These are phyloP conservation scores for Aristolochia contorta DNA, from an alignment of 164 flowering plant species.

Conservation along the genomic window DNA sequence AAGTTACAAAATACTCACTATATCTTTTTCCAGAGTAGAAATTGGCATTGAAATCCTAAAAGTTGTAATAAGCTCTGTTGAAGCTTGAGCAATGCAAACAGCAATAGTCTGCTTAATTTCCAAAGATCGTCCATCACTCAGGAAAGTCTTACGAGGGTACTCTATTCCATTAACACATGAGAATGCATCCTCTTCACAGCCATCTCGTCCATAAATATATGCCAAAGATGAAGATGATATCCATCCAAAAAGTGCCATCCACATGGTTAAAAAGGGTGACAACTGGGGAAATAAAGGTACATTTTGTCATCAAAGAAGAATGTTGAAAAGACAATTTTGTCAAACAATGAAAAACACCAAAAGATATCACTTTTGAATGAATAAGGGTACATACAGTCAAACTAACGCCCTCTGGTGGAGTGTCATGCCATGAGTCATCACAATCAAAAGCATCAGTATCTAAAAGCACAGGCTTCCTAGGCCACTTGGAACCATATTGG, in stretches of 20 bases:
- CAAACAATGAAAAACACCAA: neutral
- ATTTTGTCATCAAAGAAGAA: neutral
- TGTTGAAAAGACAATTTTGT: neutral
- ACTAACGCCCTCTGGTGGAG: constrained; percentile 74
- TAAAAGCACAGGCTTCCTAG: constrained; percentile 37
- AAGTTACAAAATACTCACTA: constrained; percentile 25
- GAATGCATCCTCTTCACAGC: constrained; percentile 54
- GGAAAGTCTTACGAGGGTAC: constrained; percentile 48
- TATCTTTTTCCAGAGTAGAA: constrained; percentile 54
- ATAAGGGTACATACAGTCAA: constrained; percentile 39
- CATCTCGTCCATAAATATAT: constrained; percentile 76
- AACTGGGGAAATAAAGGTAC: constrained; percentile 30
- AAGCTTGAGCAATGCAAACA: constrained; percentile 57
- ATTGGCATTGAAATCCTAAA: constrained; percentile 51
- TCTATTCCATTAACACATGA: constrained; percentile 26
- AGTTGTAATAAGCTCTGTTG: constrained; percentile 51
- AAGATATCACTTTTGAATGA: too few relatives aligned
- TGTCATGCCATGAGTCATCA: constrained; percentile 71
- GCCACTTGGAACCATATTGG: constrained; percentile 39
- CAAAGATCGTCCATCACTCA: constrained; percentile 66
- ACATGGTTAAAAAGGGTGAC: constrained; percentile 84
- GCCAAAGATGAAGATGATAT: constrained; percentile 79
- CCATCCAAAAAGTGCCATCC: constrained; percentile 82
- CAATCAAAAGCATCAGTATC: constrained; percentile 40
- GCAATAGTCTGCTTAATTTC: constrained; percentile 75